Evolutionary conservation across 768 basidiomycete genomes (phyloP).

Genomic region (Russula ochroleuca): DNA sequence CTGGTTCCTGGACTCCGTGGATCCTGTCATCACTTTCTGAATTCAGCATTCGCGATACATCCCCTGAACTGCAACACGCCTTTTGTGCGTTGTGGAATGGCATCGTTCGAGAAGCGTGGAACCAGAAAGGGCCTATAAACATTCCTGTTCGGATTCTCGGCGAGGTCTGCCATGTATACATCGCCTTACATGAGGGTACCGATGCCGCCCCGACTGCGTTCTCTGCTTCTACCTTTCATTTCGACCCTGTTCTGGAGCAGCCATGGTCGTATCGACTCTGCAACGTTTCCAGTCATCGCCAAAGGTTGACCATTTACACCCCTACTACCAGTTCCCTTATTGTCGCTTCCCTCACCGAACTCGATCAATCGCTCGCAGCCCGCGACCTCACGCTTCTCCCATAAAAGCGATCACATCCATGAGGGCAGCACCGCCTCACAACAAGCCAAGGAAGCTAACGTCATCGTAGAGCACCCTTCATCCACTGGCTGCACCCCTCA

Average conservation of each 20-base stretch:
- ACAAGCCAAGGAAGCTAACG: not conserved
- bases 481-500: not conserved
- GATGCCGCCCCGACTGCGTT: not conserved
- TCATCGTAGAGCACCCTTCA: not conserved
- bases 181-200: not conserved
- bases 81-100: constrained; percentile 1
- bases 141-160: not conserved
- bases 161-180: not conserved
- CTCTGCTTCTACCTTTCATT: not conserved
- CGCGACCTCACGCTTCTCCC: not conserved
- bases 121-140: not conserved
- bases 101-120: not conserved
- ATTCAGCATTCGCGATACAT: not conserved
- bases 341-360: not conserved
- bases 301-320: not conserved
- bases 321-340: not conserved
- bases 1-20: not conserved
- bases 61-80: not conserved
- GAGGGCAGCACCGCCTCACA: not conserved
- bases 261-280: not conserved
- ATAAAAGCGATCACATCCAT: not conserved
- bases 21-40: not conserved
- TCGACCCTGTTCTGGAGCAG: not conserved
- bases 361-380: not conserved
- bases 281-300: not conserved